Evolutionary conservation across 2,329 filamentous ascomycete genomes (phyloP), one percentile per base, ranked within the genome.

Genomic region (Neonectria punicea): DNA sequence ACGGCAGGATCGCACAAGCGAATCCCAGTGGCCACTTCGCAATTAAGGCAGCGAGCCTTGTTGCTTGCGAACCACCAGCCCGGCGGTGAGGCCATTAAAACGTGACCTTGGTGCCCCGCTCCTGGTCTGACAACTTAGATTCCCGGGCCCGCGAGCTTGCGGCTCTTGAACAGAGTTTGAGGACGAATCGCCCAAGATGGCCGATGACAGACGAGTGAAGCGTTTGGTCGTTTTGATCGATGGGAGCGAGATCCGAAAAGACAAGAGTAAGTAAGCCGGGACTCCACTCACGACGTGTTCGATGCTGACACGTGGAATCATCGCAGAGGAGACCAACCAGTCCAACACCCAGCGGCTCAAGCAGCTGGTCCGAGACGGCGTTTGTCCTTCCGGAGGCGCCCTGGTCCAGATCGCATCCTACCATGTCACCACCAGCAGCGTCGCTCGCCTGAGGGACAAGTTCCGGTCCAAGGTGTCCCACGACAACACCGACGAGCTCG

Each of bases 191-290:
- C 16, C 6, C 8, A 66, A 59, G 28, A 73, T 73, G 71, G 61
- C 68, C 5, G 71, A 66, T 32, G 56, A 54, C 39, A 54, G 57
- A 30, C 47, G 61, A 4, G 18, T 72, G 1, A 73, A 64, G 43
- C 63, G 71, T 28, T 22, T 73, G 13, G 61, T 73, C 9, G 61
- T 73, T 22, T 41, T 73, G 58, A 59, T 73, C 13, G 71, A 73
- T 3, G 71, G 71, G 8, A 63, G 60, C 41, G 68, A 73, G 20
- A 13, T 30, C 4, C 62, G 41, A 6, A 63, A 69, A 39, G 63
- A n/a, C 16, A 64, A 66, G 61, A 70, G 68, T 61, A n/a, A 4
- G 25, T 41, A n/a, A 4, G 25, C 28, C 25, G 39, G 11, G 10
- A 47, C 43, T 39, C 36, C 36, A 39, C 36, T 39, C 36, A 39